Percentiles rank a stretch among this genome's conserved stretches.
These are phyloP conservation scores for Linum usitatissimum DNA, from an alignment of 345 rosid genomes.

Conservation along the genomic window DNA sequence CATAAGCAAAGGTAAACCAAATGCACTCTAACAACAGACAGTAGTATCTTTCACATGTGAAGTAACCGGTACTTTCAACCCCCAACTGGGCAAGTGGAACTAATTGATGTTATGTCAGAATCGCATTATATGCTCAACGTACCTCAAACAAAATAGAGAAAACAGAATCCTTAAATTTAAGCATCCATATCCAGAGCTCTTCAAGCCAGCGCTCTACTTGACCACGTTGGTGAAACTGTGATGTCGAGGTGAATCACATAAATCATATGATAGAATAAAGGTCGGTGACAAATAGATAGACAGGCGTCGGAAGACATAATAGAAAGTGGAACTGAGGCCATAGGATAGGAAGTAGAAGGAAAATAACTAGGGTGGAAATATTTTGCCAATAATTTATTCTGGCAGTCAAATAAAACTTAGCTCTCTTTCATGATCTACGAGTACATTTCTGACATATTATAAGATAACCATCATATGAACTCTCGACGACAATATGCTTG, in stretches of 20 bases:
- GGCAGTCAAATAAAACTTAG: too few relatives aligned
- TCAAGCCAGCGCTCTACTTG: constrained; percentile 68
- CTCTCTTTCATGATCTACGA: too few relatives aligned
- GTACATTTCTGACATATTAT: not conserved
- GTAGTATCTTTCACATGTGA: not conserved
- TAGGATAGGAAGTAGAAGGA: too few relatives aligned
- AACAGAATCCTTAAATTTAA: constrained; percentile 65
- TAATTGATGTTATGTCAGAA: not conserved
- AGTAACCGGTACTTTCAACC: not conserved
- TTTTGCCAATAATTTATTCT: too few relatives aligned
- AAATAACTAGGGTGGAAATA: too few relatives aligned
- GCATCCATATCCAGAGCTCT: constrained; percentile 80
- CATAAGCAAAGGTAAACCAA: not conserved
- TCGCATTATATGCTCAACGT: not conserved
- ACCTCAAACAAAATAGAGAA: constrained; percentile 65
- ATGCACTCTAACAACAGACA: not conserved
- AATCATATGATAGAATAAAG: not conserved
- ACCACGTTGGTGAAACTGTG: constrained; percentile 47
- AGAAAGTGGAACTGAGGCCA: too few relatives aligned
- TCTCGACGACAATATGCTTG: not conserved
- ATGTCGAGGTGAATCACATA: not conserved
- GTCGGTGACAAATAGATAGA: not conserved
- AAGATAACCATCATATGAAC: not conserved
- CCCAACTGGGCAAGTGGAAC: not conserved
- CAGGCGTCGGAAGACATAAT: not conserved